Percentiles rank a stretch among this genome's conserved stretches.
These are phyloP conservation scores for Sporothrix variecibatus DNA, from an alignment of 2,329 filamentous ascomycete species.

Conservation along the genomic window DNA sequence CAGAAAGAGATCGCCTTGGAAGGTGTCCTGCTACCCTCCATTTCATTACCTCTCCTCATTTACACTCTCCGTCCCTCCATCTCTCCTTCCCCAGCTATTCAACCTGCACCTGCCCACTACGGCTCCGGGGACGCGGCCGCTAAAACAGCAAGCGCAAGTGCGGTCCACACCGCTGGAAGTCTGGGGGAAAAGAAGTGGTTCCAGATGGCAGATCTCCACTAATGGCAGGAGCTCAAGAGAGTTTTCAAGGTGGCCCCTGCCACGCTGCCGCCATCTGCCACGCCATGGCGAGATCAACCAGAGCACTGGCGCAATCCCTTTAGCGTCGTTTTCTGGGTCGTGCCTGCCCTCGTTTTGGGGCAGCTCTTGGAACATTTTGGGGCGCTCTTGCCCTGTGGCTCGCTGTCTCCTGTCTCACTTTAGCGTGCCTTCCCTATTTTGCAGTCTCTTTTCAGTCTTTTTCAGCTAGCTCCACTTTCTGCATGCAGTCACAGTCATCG, in stretches of 20 bases:
- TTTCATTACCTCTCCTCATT: too few species aligned
- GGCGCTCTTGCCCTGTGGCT: neutral
- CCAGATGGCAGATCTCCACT: neutral
- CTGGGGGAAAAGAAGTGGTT: neutral
- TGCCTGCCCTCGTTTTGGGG: neutral
- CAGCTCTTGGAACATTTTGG: neutral
- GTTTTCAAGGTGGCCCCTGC: neutral
- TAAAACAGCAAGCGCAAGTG: conserved; percentile 11
- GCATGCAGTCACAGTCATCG: neutral
- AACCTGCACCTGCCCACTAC: neutral
- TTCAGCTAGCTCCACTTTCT: conserved; percentile 7
- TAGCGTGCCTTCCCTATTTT: neutral
- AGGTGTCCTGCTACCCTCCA: neutral
- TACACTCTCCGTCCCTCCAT: neutral
- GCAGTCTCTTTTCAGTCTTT: neutral
- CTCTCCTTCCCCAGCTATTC: neutral
- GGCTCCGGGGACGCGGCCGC: neutral
- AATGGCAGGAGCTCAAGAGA: neutral
- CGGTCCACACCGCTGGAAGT: conserved; percentile 4
- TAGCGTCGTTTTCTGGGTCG: neutral
- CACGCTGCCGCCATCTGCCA: neutral
- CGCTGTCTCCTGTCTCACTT: neutral
- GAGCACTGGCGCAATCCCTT: conserved; percentile 19
- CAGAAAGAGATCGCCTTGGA: neutral
- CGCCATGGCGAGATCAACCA: conserved; percentile 26